Conservation (phyloP, 1,284 basidiomycete species). For the Trametes versicolor region DNA sequence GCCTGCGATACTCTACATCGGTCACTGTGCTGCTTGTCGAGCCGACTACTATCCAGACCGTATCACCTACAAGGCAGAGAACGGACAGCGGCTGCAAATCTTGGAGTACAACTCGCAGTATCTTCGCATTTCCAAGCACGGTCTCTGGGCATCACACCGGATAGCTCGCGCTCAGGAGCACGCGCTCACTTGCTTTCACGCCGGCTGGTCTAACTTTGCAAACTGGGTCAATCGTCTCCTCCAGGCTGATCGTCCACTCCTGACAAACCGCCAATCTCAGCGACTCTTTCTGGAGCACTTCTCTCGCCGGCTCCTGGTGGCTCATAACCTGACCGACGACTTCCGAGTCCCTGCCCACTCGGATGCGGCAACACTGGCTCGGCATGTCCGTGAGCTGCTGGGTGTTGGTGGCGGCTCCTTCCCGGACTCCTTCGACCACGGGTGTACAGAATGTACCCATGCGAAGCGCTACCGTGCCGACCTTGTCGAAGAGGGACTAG, state of each 20-base stretch:
- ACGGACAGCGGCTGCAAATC: neutral
- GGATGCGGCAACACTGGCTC: neutral
- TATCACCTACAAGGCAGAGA: neutral
- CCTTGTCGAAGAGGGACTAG: neutral
- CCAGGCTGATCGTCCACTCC: neutral
- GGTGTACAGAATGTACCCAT: neutral
- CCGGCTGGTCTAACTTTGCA: neutral
- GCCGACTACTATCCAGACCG: conserved; percentile 1
- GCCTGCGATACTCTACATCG: neutral
- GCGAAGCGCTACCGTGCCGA: neutral
- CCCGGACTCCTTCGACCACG: neutral
- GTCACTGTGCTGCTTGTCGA: neutral
- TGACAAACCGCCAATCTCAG: neutral
- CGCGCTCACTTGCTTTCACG: neutral
- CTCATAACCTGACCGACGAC: neutral
- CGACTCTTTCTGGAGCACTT: neutral
- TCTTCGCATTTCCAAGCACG: neutral
- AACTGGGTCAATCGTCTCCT: neutral
- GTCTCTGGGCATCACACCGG: neutral
- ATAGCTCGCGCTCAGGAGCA: neutral
- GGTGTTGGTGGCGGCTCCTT: neutral
- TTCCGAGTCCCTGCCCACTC: neutral
- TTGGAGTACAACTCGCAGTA: neutral
- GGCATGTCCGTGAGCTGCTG: no score
- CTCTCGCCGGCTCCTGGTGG: neutral